Conservation (phyloP, 2,329 filamentous ascomycete species). For the Nemania sp. region DNA sequence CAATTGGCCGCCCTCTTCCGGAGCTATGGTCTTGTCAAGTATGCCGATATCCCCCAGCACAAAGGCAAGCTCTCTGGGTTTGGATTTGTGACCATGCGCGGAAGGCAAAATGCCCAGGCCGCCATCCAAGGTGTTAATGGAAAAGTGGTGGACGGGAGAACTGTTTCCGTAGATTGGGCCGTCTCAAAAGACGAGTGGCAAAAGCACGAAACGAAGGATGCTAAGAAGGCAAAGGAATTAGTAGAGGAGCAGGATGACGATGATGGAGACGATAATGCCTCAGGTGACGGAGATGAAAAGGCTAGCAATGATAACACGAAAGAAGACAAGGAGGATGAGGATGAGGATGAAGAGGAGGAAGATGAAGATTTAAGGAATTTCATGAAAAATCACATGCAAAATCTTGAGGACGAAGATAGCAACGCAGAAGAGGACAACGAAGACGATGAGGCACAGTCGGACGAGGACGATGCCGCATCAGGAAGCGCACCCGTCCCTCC, state of each 20-base stretch:
- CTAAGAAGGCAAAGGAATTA: slow-evolving; percentile 40
- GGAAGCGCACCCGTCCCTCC: slow-evolving; percentile 43
- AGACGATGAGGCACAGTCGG: slow-evolving; percentile 52
- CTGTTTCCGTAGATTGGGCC: slow-evolving; percentile 94
- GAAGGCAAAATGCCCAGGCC: slow-evolving; percentile 90
- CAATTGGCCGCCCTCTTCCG: slow-evolving; percentile 83
- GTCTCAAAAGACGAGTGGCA: slow-evolving; percentile 92
- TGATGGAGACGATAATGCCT: background rate
- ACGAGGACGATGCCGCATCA: slow-evolving; percentile 54
- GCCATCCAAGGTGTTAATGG: slow-evolving; percentile 89
- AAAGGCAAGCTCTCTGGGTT: slow-evolving; percentile 85
- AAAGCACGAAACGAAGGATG: slow-evolving; percentile 60
- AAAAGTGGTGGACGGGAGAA: slow-evolving; percentile 87
- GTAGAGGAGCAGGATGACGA: slow-evolving; percentile 49
- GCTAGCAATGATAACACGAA: slow-evolving; percentile 42
- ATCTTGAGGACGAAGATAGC: slow-evolving; percentile 69
- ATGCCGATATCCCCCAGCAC: slow-evolving; percentile 83
- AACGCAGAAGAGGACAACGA: slow-evolving; percentile 57
- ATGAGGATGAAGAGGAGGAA: slow-evolving; percentile 54
- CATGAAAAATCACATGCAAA: slow-evolving; percentile 68
- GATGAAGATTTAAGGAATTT: slow-evolving; percentile 63
- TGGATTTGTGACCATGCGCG: slow-evolving; percentile 89
- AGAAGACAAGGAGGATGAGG: slow-evolving; percentile 56
- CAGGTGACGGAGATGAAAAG: slow-evolving; percentile 27
- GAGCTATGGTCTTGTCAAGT: slow-evolving; percentile 92